phyloP scores from a whole-genome alignment of 1,284 basidiomycete genomes.

The Sporisorium exsertum region DNA sequence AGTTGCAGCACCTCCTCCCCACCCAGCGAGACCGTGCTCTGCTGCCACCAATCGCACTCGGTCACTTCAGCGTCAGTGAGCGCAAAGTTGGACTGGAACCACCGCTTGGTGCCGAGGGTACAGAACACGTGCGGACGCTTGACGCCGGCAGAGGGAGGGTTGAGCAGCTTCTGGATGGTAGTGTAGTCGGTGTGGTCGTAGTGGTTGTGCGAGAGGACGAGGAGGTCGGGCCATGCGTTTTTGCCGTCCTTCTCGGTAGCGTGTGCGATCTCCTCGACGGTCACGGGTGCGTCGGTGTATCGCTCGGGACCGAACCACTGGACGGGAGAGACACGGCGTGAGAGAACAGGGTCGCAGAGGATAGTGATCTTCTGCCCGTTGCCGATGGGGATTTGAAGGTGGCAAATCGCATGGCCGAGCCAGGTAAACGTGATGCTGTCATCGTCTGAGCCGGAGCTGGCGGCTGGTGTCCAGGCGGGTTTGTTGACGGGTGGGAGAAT shows the following conservation, averaged over 20 bases:
- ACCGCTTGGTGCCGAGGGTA: constrained; percentile 50
- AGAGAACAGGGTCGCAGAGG: constrained; percentile 59
- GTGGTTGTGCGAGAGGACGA: constrained; percentile 59
- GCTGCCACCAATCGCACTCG: constrained; percentile 63
- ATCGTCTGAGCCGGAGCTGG: background rate
- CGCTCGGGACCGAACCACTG: constrained; percentile 57
- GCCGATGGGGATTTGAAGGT: constrained; percentile 48
- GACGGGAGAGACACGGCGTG: constrained; percentile 51
- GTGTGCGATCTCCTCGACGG: constrained; percentile 39
- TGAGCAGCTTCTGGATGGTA: constrained; percentile 49
- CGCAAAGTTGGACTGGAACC: constrained; percentile 51
- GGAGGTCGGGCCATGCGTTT: constrained; percentile 53
- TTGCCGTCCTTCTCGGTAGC: constrained; percentile 28
- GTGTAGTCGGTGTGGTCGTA: constrained; percentile 61
- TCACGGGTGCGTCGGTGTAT: constrained; percentile 54
- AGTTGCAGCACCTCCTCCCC: constrained; percentile 27
- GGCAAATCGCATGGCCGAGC: constrained; percentile 59
- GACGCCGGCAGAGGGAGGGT: constrained; percentile 13
- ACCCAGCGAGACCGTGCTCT: constrained; percentile 25
- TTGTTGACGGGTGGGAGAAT: constrained; percentile 39
- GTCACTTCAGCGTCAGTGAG: constrained; percentile 41
- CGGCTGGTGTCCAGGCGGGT: constrained; percentile 25
- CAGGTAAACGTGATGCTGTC: constrained; percentile 53
- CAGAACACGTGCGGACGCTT: constrained; percentile 55
- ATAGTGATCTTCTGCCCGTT: constrained; percentile 29